phyloP scores from a whole-genome alignment of 2,329 filamentous ascomycete genomes.

The Colletotrichum brevisporum region DNA sequence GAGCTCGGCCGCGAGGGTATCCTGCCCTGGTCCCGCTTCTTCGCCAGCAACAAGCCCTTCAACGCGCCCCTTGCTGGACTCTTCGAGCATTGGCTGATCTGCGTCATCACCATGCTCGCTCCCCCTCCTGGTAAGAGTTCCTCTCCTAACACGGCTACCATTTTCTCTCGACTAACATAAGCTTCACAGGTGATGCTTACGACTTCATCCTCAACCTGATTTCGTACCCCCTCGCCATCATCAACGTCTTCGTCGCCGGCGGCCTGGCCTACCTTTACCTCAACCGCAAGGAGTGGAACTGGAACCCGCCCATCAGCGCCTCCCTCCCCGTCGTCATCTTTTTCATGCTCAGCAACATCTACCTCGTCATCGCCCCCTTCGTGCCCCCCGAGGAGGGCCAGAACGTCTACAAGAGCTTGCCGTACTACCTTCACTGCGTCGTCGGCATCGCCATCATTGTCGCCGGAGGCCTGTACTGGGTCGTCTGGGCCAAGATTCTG shows the following conservation, averaged over 20 bases:
- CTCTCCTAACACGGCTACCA: conserved; percentile 56
- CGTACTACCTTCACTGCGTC: conserved; percentile 71
- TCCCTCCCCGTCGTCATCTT: conserved; percentile 68
- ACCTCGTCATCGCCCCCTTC: conserved; percentile 72
- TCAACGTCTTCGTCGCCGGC: conserved; percentile 68
- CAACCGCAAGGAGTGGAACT: conserved; percentile 61
- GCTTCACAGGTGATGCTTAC: conserved; percentile 13
- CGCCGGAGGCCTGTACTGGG: conserved; percentile 68
- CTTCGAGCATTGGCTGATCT: conserved; percentile 75
- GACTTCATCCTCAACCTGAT: conserved; percentile 63
- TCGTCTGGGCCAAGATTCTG: conserved; percentile 67
- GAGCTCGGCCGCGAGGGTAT: conserved; percentile 77
- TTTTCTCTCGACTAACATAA: conserved; percentile 16
- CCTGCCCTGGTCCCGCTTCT: conserved; percentile 73
- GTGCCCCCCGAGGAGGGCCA: conserved; percentile 66
- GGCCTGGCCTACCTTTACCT: conserved; percentile 69
- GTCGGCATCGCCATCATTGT: conserved; percentile 69
- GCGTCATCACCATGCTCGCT: conserved; percentile 75
- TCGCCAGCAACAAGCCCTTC: conserved; percentile 75
- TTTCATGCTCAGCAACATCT: conserved; percentile 73
- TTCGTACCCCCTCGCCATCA: conserved; percentile 73
- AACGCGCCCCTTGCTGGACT: conserved; percentile 73
- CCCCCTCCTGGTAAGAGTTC: conserved; percentile 77
- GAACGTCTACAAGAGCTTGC: conserved; percentile 66
- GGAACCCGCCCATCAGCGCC: conserved; percentile 69